Evolutionary conservation across 345 rosid species (phyloP).

Genomic region (Citrus australasica): DNA sequence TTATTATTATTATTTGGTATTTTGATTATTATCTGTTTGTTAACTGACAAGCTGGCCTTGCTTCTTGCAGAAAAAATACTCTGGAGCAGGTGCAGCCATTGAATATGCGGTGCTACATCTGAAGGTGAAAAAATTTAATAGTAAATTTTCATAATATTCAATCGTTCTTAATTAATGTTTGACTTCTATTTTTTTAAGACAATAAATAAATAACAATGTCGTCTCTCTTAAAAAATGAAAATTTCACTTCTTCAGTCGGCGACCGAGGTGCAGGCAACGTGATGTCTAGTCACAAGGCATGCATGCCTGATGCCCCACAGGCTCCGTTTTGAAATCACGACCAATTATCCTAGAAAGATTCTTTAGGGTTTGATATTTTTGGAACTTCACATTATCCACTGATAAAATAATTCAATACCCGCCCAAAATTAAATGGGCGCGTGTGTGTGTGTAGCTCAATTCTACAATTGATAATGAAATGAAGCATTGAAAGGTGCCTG

Average conservation of each 20-base stretch:
- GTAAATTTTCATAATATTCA: conserved; percentile 2
- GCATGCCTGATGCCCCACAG: conserved; percentile 4
- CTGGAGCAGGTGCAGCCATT: conserved; percentile 86
- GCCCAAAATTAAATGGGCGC: too few species aligned
- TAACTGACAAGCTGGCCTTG: not conserved
- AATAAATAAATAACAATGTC: not conserved
- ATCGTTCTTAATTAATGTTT: not conserved
- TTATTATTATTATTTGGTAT: not conserved
- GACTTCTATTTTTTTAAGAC: not conserved
- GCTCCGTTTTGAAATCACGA: not conserved
- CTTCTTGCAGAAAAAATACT: conserved; percentile 54
- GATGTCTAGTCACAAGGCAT: conserved; percentile 17
- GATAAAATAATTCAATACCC: not conserved
- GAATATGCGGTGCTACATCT: conserved; percentile 93
- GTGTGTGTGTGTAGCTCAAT: too few species aligned
- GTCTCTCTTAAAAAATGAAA: too few species aligned
- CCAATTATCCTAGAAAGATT: not conserved
- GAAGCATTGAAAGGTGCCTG: not conserved
- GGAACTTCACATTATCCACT: not conserved
- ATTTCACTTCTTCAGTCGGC: not conserved
- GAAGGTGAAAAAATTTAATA: conserved; percentile 44
- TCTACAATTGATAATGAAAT: not conserved
- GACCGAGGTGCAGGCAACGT: conserved; percentile 9
- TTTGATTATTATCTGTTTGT: not conserved
- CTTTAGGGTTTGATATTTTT: not conserved